These are phyloP conservation scores for Coprinellus micaceus DNA, from an alignment of 768 basidiomycete species.

Conservation along the genomic window DNA sequence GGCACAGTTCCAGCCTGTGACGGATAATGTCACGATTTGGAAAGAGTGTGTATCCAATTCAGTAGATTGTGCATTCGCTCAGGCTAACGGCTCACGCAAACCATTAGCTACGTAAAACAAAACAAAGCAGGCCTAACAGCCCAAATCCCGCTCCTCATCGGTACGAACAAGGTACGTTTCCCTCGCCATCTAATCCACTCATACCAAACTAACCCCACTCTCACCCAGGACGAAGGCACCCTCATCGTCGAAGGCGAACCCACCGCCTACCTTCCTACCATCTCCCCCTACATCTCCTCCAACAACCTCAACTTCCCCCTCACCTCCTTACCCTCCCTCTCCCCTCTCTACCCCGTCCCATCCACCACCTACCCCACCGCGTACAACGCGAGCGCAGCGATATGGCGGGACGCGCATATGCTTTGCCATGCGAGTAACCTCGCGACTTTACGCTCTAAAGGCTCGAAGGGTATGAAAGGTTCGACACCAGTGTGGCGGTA, in stretches of 20 bases:
- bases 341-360: slow-evolving; percentile 26
- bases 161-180: slow-evolving; percentile 26
- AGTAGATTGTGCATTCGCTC: no score
- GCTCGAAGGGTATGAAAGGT: no score
- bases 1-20: slow-evolving; percentile 32
- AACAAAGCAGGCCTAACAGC: slow-evolving; percentile 27
- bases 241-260: slow-evolving; percentile 32
- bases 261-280: slow-evolving; percentile 29
- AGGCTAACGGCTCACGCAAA: no score
- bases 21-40: slow-evolving; percentile 31
- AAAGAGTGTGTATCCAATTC: slow-evolving; percentile 30
- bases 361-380: slow-evolving; percentile 26
- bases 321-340: slow-evolving; percentile 18
- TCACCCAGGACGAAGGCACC: slow-evolving; percentile 29
- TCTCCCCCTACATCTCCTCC: slow-evolving; percentile 24
- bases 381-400: slow-evolving; percentile 30
- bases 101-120: slow-evolving; percentile 29
- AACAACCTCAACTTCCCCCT: slow-evolving; percentile 34
- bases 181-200: background rate
- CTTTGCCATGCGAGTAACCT: slow-evolving; percentile 30
- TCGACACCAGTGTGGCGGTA: slow-evolving; percentile 30
- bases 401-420: slow-evolving; percentile 35
- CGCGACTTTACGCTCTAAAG: slow-evolving; percentile 18
- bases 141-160: slow-evolving; percentile 27
- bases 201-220: background rate